A percentile compares a stretch with the other conserved stretches of the same genome.
Conservation (phyloP, 495 filamentous ascomycete species). For the Lepraria neglecta region DNA sequence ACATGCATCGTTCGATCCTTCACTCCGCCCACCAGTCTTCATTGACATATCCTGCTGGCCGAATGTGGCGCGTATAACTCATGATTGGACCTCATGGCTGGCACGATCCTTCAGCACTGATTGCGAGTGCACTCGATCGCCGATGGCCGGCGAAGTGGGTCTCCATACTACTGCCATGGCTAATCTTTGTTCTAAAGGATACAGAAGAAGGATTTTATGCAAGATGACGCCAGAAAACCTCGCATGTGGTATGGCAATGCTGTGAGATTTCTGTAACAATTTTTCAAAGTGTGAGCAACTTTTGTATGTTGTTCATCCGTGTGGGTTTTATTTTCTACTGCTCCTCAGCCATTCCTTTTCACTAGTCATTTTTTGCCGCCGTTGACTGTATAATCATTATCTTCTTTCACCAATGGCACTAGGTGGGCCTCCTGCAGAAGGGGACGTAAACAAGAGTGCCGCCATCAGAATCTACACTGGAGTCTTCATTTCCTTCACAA, state of each 20-base stretch:
- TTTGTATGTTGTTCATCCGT: not conserved
- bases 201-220: not conserved
- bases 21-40: not conserved
- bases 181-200: not conserved
- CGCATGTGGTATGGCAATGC: not conserved
- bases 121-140: not conserved
- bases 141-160: not conserved
- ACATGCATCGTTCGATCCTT: not conserved
- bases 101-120: not conserved
- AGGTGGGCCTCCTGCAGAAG: slow-evolving; percentile 3
- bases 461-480: not conserved
- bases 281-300: not conserved
- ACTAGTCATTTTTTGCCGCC: not conserved
- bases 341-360: not conserved
- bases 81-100: not conserved
- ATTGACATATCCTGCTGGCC: not conserved
- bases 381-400: not conserved
- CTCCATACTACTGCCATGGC: not conserved
- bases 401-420: not conserved
- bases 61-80: not conserved
- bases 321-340: not conserved
- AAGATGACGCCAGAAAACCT: not conserved
- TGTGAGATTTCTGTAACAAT: not conserved
- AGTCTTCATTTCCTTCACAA: not conserved
- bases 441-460: not conserved